These are phyloP conservation scores for Leucaena leucocephala DNA, from an alignment of 306 rosid genomes.

Conservation along the genomic window DNA sequence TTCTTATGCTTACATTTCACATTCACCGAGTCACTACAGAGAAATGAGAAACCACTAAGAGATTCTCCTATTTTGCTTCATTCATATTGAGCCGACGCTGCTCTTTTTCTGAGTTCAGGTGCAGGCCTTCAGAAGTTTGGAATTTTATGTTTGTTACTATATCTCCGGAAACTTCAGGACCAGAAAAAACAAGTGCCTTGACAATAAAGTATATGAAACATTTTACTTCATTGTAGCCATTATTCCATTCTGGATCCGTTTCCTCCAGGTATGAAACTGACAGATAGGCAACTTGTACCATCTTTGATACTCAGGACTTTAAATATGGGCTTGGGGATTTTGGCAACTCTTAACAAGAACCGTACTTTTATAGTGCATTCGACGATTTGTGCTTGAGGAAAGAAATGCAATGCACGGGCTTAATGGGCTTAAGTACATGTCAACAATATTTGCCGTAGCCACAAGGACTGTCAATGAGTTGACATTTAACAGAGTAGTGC, in stretches of 20 bases:
- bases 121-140: constrained; percentile 78
- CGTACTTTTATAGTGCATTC: constrained; percentile 46
- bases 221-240: constrained; percentile 68
- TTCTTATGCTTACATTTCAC: background rate
- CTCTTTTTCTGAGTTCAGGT: constrained; percentile 53
- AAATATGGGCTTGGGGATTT: background rate
- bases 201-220: constrained; percentile 47
- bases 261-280: constrained; percentile 59
- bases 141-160: constrained; percentile 77
- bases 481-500: constrained; percentile 29
- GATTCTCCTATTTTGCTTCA: background rate
- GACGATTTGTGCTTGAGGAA: constrained; percentile 59
- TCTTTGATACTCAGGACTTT: background rate
- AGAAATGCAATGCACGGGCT: constrained; percentile 46
- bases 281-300: background rate
- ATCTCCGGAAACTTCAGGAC: constrained; percentile 66
- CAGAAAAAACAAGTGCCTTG: constrained; percentile 64
- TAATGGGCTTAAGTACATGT: constrained; percentile 55
- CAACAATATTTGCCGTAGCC: constrained; percentile 52
- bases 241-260: constrained; percentile 79
- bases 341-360: background rate
- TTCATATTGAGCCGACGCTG: background rate
- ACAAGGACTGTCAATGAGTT: constrained; percentile 52
- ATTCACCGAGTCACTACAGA: constrained; percentile 11
- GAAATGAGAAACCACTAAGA: constrained; percentile 12